A percentile compares a stretch with the other conserved stretches of the same genome.
Evolutionary conservation across 805 yeast species (phyloP).

Genomic region (Metschnikowia baotianmanensis): DNA sequence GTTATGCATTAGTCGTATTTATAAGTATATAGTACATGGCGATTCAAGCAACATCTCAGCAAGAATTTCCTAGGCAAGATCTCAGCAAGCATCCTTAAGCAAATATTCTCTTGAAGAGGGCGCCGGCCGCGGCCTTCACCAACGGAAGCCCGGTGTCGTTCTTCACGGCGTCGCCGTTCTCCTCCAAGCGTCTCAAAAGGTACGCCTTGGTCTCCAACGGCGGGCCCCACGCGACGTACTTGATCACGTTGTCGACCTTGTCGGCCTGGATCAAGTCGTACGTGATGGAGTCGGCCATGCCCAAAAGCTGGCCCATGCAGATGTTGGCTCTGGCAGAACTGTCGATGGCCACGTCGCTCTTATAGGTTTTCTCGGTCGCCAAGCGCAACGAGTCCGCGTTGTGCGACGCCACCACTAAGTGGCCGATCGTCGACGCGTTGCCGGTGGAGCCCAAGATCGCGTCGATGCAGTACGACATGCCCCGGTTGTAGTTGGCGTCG

Average conservation of each 20-base stretch:
- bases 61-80: no score
- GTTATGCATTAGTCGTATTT: constrained; percentile 5
- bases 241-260: constrained; percentile 72
- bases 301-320: constrained; percentile 85
- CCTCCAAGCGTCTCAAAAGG: constrained; percentile 84
- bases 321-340: constrained; percentile 51
- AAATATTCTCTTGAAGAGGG: constrained; percentile 9
- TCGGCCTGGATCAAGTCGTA: constrained; percentile 65
- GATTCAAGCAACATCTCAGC: no score
- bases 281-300: constrained; percentile 93
- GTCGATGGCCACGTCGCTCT: constrained; percentile 13
- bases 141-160: constrained; percentile 78
- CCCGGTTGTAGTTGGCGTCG: constrained; percentile 72
- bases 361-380: constrained; percentile 57
- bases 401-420: constrained; percentile 88
- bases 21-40: neutral
- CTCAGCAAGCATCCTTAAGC: no score
- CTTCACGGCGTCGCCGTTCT: constrained; percentile 93
- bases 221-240: constrained; percentile 98
- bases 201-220: constrained; percentile 91
- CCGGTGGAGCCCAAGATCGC: constrained; percentile 48
- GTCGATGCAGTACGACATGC: constrained; percentile 60
- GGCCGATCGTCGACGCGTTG: constrained; percentile 57
- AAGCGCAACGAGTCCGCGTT: constrained; percentile 73
- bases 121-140: constrained; percentile 47